phyloP scores from a whole-genome alignment of 1,284 basidiomycete species.

The Peniophora sp. region DNA sequence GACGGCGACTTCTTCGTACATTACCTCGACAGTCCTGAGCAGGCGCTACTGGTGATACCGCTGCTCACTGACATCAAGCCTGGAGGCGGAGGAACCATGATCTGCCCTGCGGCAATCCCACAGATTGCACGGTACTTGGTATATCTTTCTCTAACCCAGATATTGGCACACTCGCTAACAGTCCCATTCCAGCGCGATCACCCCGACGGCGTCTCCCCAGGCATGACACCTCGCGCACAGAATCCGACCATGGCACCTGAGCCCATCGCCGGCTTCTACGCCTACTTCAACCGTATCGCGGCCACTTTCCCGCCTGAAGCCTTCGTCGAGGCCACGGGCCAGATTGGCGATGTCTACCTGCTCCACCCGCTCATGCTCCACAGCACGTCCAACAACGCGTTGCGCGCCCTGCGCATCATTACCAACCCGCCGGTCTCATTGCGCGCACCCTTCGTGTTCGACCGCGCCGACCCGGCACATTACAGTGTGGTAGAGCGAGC shows the following conservation, averaged over 20 bases:
- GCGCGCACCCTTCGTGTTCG: slow-evolving; percentile 45
- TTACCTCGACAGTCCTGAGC: slow-evolving; percentile 56
- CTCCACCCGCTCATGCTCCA: slow-evolving; percentile 60
- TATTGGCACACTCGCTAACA: too few species aligned
- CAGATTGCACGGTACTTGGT: slow-evolving; percentile 46
- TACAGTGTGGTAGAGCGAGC: slow-evolving; percentile 45
- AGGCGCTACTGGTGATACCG: slow-evolving; percentile 52
- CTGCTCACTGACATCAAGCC: slow-evolving; percentile 46
- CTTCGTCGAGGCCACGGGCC: slow-evolving; percentile 51
- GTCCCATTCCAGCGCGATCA: too few species aligned
- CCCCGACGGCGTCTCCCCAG: slow-evolving; percentile 46
- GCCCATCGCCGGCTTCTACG: slow-evolving; percentile 30
- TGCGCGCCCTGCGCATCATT: slow-evolving; percentile 46
- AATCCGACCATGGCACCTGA: slow-evolving; percentile 30
- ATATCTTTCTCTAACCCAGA: too few species aligned
- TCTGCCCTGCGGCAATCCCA: slow-evolving; percentile 45
- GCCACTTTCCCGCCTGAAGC: slow-evolving; percentile 32
- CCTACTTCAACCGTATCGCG: slow-evolving; percentile 34
- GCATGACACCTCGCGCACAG: slow-evolving; percentile 35
- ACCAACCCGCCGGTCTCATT: slow-evolving; percentile 54
- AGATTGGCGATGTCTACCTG: slow-evolving; percentile 52
- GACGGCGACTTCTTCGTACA: slow-evolving; percentile 61
- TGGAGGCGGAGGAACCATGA: slow-evolving; percentile 48
- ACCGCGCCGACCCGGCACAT: slow-evolving; percentile 33
- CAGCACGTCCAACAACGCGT: slow-evolving; percentile 52